Conservation (phyloP, 2,329 filamentous ascomycete genomes). For the Scedosporium aurantiacum region DNA sequence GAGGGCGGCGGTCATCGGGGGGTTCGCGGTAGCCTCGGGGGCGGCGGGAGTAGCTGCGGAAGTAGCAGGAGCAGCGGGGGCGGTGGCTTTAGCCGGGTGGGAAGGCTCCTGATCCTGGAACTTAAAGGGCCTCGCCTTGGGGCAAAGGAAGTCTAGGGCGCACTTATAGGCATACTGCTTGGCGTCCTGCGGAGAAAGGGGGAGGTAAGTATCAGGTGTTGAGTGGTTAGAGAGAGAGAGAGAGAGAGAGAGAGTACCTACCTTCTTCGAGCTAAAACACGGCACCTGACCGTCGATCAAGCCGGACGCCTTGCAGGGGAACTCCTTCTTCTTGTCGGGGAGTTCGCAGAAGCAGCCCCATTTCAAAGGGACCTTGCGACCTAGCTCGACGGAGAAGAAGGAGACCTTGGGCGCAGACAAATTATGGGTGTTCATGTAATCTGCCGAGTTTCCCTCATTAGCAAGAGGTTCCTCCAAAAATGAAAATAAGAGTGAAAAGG, state of each 20-base stretch:
- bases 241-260: slow-evolving; percentile 8
- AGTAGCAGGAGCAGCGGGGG: no score
- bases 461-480: neutral
- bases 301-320: slow-evolving; percentile 23
- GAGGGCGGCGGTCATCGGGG: no score
- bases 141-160: no score
- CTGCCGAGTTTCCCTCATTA: slow-evolving; percentile 7
- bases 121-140: no score
- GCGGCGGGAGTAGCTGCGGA: no score
- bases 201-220: neutral
- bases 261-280: slow-evolving; percentile 36
- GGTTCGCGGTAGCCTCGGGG: no score
- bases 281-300: slow-evolving; percentile 18
- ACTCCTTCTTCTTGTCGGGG: slow-evolving; percentile 12
- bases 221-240: neutral
- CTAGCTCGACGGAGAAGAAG: slow-evolving; percentile 13
- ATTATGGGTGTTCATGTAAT: slow-evolving; percentile 10
- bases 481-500: no score
- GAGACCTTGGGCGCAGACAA: slow-evolving; percentile 9
- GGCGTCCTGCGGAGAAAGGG: neutral
- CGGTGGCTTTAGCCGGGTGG: no score
- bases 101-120: no score
- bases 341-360: slow-evolving; percentile 17
- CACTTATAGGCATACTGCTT: neutral
- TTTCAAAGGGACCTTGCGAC: slow-evolving; percentile 12